These are phyloP conservation scores for Penicillium crustosum DNA, from an alignment of 2,329 filamentous ascomycete species.

Conservation along the genomic window DNA sequence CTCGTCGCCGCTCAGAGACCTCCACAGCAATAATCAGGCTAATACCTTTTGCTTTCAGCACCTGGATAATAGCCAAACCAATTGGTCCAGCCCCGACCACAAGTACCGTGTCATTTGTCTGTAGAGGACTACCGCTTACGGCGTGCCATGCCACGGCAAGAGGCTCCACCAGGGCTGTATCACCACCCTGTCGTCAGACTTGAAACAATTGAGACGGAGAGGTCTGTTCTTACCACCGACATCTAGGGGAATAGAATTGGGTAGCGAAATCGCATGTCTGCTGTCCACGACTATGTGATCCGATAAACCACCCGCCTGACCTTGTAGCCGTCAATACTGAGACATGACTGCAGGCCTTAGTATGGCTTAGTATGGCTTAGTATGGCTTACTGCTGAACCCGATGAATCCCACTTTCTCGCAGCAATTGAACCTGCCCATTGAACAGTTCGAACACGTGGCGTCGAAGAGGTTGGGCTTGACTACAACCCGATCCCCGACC, in stretches of 20 bases:
- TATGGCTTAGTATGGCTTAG: conserved; percentile 9
- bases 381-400: conserved; percentile 45
- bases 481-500: conserved; percentile 57
- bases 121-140: conserved; percentile 50
- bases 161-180: conserved; percentile 59
- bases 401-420: conserved; percentile 56
- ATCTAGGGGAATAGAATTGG: conserved; percentile 24
- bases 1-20: conserved; percentile 51
- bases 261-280: conserved; percentile 24
- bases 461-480: conserved; percentile 62
- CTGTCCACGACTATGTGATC: conserved; percentile 29
- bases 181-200: not conserved
- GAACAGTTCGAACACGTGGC: conserved; percentile 57
- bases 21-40: conserved; percentile 60
- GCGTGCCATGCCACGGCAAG: conserved; percentile 65
- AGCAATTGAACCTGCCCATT: conserved; percentile 57
- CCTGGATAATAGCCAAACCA: conserved; percentile 60
- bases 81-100: conserved; percentile 64
- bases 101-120: conserved; percentile 49
- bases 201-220: not conserved
- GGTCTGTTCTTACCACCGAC: conserved; percentile 20
- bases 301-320: conserved; percentile 30
- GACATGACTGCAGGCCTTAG: conserved; percentile 30
- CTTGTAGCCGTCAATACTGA: conserved; percentile 38
- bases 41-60: conserved; percentile 54